Evolutionary conservation across 1,139 yeast genomes (phyloP).

Genomic region (Debaryomycetaceae sp.): DNA sequence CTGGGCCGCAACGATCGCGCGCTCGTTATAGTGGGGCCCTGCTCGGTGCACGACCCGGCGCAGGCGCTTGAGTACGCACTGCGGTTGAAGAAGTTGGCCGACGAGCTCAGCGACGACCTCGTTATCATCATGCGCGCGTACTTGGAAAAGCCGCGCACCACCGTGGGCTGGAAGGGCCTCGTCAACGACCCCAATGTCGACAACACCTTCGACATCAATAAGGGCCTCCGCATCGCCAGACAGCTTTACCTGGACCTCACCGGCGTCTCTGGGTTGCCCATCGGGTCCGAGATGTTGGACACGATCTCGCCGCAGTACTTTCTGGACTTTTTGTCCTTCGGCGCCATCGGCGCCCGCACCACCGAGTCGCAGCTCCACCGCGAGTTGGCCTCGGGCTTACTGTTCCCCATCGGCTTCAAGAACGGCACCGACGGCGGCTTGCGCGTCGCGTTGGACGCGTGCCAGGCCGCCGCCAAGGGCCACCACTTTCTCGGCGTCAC

Average conservation of each 20-base stretch:
- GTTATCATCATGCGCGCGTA: constrained; percentile 95
- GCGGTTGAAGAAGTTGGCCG: constrained; percentile 55
- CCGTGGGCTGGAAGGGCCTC: constrained; percentile 98
- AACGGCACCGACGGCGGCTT: constrained; percentile 95
- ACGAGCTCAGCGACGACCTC: constrained; percentile 67
- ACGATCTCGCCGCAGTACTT: constrained; percentile 94
- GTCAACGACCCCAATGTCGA: constrained; percentile 97
- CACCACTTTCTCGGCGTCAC: constrained; percentile 95
- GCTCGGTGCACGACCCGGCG: constrained; percentile 91
- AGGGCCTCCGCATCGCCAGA: constrained; percentile 86
- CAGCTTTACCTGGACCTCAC: constrained; percentile 83
- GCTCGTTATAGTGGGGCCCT: constrained; percentile 87
- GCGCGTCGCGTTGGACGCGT: constrained; percentile 90
- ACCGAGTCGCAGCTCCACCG: constrained; percentile 96
- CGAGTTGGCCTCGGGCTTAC: constrained; percentile 90
- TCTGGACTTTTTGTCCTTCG: constrained; percentile 84
- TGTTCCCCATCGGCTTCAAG: constrained; percentile 97
- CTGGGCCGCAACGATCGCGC: constrained; percentile 78
- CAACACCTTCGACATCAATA: constrained; percentile 89
- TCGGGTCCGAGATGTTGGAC: constrained; percentile 97
- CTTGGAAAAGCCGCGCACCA: constrained; percentile 96
- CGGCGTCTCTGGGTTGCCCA: constrained; percentile 60
- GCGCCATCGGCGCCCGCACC: constrained; percentile 98
- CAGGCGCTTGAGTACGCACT: constrained; percentile 89
- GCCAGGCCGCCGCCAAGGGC: constrained; percentile 86